Evolutionary conservation across 2,329 filamentous ascomycete species (phyloP).

Genomic region (Pestalotiopsis sp.): DNA sequence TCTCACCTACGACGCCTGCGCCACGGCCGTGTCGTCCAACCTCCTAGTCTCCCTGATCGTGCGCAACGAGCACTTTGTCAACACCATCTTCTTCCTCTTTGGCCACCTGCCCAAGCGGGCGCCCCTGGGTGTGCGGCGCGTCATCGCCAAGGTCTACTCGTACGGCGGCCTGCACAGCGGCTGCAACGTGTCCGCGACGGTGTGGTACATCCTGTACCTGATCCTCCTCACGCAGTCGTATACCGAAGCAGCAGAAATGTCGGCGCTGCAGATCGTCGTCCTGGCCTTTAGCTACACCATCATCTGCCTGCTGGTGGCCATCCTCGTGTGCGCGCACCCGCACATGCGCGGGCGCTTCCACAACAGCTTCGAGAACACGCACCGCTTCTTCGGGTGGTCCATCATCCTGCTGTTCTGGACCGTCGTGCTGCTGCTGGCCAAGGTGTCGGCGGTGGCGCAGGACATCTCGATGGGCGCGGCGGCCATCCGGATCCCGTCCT

Average conservation of each 20-base stretch:
- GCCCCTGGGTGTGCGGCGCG: slow-evolving; percentile 45
- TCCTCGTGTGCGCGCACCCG: slow-evolving; percentile 55
- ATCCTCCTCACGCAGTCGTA: slow-evolving; percentile 31
- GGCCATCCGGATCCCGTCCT: slow-evolving; percentile 41
- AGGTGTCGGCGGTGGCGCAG: slow-evolving; percentile 36
- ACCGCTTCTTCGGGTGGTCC: slow-evolving; percentile 61
- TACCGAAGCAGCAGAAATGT: neutral
- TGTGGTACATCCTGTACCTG: slow-evolving; percentile 48
- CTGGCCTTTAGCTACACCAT: slow-evolving; percentile 47
- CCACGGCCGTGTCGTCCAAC: slow-evolving; percentile 30
- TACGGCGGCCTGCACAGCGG: slow-evolving; percentile 58
- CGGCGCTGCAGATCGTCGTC: slow-evolving; percentile 10
- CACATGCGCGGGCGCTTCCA: slow-evolving; percentile 51
- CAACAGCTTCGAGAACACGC: slow-evolving; percentile 58
- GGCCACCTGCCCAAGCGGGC: slow-evolving; percentile 45
- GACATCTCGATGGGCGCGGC: slow-evolving; percentile 28
- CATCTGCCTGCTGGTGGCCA: slow-evolving; percentile 47
- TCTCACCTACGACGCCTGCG: slow-evolving; percentile 14
- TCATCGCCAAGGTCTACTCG: slow-evolving; percentile 53
- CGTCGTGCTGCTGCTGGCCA: slow-evolving; percentile 42
- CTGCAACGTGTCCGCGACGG: slow-evolving; percentile 47
- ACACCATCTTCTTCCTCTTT: slow-evolving; percentile 44
- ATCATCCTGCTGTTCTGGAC: slow-evolving; percentile 54
- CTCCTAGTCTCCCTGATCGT: slow-evolving; percentile 45
- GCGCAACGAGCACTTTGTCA: slow-evolving; percentile 51